Evolutionary conservation across 148 eudicot genomes (phyloP).

Genomic region (Rhododendron henanense): DNA sequence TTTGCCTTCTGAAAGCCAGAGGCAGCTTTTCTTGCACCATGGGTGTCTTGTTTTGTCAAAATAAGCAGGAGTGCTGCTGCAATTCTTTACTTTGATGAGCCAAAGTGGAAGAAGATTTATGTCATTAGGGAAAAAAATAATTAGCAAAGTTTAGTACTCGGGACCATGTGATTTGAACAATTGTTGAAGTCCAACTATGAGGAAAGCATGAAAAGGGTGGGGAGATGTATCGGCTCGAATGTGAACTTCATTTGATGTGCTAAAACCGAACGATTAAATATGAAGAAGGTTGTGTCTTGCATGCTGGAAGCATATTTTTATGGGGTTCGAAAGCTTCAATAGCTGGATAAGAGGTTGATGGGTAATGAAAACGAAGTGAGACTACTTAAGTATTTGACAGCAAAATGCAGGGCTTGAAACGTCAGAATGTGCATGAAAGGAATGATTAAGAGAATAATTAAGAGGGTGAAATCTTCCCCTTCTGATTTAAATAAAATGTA

Average conservation of each 20-base stretch:
- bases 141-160: conserved; percentile 44
- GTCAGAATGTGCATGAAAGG: conserved; percentile 11
- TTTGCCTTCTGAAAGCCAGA: too few species aligned
- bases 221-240: too few species aligned
- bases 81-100: too few species aligned
- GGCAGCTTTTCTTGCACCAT: too few species aligned
- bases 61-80: too few species aligned
- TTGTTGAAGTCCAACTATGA: not conserved
- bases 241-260: not conserved
- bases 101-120: too few species aligned
- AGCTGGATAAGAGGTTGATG: conserved; percentile 27
- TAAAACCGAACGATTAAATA: conserved; percentile 32
- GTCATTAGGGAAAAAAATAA: not conserved
- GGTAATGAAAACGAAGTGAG: conserved; percentile 29
- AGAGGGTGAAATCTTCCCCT: not conserved
- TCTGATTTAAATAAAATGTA: not conserved
- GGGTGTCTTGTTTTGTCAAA: too few species aligned
- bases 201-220: too few species aligned
- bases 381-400: conserved; percentile 23
- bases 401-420: conserved; percentile 21
- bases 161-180: conserved; percentile 24
- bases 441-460: not conserved
- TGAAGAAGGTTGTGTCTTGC: conserved; percentile 7
- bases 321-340: conserved; percentile 15
- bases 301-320: conserved; percentile 25